phyloP scores from a whole-genome alignment of 495 filamentous ascomycete species.

The Pyrenopolyporus hunteri region DNA sequence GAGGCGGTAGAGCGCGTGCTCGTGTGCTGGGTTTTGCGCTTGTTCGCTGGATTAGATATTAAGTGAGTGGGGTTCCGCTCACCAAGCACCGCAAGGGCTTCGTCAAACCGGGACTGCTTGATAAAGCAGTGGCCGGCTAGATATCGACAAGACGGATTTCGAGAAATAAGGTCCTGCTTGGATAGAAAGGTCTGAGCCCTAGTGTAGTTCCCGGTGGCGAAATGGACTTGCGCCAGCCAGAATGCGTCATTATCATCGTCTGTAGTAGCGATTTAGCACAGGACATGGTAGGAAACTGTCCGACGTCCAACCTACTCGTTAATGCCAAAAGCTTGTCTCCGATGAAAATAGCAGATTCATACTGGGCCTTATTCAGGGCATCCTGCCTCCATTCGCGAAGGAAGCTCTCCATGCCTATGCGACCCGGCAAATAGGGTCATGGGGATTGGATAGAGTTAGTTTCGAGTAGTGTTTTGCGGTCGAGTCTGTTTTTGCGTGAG shows the following conservation, averaged over 20 bases:
- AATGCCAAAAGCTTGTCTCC: conserved; percentile 95
- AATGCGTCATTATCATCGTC: conserved; percentile 91
- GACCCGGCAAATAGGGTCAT: conserved; percentile 7
- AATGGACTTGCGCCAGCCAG: conserved; percentile 93
- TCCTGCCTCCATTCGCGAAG: conserved; percentile 92
- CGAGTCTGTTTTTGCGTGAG: conserved; percentile 2
- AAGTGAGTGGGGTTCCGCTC: conserved; percentile 92
- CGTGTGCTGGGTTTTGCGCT: conserved; percentile 56
- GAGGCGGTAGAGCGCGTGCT: conserved; percentile 36
- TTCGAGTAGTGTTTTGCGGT: background rate
- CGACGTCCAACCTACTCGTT: conserved; percentile 67
- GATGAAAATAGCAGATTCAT: conserved; percentile 94
- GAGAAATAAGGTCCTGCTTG: conserved; percentile 81
- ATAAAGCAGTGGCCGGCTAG: conserved; percentile 92
- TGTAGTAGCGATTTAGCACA: conserved; percentile 48
- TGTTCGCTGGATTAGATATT: conserved; percentile 66
- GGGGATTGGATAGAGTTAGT: background rate
- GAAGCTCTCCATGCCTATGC: conserved; percentile 78
- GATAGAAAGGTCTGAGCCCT: conserved; percentile 83
- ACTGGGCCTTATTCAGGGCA: conserved; percentile 89
- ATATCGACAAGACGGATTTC: conserved; percentile 85
- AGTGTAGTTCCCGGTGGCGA: conserved; percentile 89
- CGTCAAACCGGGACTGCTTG: conserved; percentile 85
- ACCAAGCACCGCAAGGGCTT: conserved; percentile 85
- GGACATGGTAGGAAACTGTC: background rate